Evolutionary conservation across 2,329 filamentous ascomycete genomes (phyloP).

Genomic region (Phaeoacremonium minimum): DNA sequence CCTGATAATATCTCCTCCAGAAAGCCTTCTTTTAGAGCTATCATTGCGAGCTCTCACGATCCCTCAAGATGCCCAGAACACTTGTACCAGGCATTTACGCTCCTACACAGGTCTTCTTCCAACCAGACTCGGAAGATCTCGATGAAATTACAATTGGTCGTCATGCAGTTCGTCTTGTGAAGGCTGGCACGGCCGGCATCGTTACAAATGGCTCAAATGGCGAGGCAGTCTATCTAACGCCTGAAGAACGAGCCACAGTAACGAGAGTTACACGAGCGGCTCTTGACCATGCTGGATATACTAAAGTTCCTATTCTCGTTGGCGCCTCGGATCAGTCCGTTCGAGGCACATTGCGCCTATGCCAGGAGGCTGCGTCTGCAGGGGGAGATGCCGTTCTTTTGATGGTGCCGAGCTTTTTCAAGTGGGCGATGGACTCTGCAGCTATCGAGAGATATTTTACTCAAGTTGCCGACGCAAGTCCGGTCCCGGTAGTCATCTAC

Average conservation of each 20-base stretch:
- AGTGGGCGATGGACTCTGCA: slow-evolving; percentile 48
- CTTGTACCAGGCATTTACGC: slow-evolving; percentile 40
- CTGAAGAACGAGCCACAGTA: slow-evolving; percentile 53
- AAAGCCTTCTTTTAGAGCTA: too few species aligned
- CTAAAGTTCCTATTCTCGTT: slow-evolving; percentile 58
- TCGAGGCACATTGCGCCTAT: slow-evolving; percentile 60
- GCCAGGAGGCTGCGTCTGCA: slow-evolving; percentile 54
- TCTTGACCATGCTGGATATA: slow-evolving; percentile 53
- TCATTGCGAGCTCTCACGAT: too few species aligned
- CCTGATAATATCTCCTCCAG: too few species aligned
- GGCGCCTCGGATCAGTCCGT: slow-evolving; percentile 64
- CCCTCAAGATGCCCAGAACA: too few species aligned
- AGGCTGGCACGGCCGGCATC: slow-evolving; percentile 56
- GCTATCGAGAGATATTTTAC: slow-evolving; percentile 56
- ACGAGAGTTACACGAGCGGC: slow-evolving; percentile 49
- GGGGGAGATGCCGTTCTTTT: slow-evolving; percentile 66
- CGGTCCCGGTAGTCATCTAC: slow-evolving; percentile 49
- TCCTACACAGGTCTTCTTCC: slow-evolving; percentile 54
- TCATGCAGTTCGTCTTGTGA: slow-evolving; percentile 50
- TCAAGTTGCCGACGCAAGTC: slow-evolving; percentile 45
- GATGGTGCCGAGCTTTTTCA: slow-evolving; percentile 65
- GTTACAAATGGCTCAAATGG: slow-evolving; percentile 64
- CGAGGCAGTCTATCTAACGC: slow-evolving; percentile 61
- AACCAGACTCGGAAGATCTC: slow-evolving; percentile 31
- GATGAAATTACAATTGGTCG: slow-evolving; percentile 46